Base-by-base conservation (phyloP, 768 basidiomycete species). In the Lanmaoa pseudosensibilis region DNA sequence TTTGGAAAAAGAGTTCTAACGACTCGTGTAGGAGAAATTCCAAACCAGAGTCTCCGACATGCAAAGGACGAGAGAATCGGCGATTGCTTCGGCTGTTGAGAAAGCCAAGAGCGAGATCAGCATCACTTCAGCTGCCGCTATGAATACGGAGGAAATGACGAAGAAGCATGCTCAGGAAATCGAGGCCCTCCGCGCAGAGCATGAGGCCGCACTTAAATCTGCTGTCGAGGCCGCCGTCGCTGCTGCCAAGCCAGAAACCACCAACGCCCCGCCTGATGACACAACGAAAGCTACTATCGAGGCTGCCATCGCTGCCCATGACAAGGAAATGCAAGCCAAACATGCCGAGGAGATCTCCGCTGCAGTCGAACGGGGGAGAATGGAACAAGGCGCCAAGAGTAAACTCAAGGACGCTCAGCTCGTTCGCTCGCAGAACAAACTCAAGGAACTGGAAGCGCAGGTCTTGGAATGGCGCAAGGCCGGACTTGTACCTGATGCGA, bases 401-500 rank as follows among this genome's bases (percentile, higher is more conserved):
- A 88, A 86, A 67, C 61, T 92, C 41, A 91, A 90, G 72, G 90
- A 92, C 60, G 73, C 75, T 2, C 87, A 87, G 60, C 73, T 91
- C n/a, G 77, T 84, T 32, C 80, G 76, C 49, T 75, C 82, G 11
- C 83, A 88, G 65, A 74, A 73, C 54, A 80, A 78, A 54, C 74
- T 90, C 48, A 91, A 89, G 73, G 84, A 87, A 8, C 74, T 90
- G 36, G 88, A 91, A 64, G 77, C 78, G 12, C 82, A 84, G 55
- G 80, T 88, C 36, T 68, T 80, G 40, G 81, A 80, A 56, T 83
- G 80, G 80, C 78, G 78, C 60, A 79, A 79, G 46, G 70, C 75
- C 1, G 83, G 85, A 3, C 43, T 79, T 3, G 40, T 84, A 40
- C 80, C 83, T 12, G 74, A 73, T 2, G 59, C 73, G 39, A 38